Percentiles rank a stretch among this genome's conserved stretches.
These are phyloP conservation scores for Ormosia semicastrata DNA, from an alignment of 306 rosid genomes.

Conservation along the genomic window DNA sequence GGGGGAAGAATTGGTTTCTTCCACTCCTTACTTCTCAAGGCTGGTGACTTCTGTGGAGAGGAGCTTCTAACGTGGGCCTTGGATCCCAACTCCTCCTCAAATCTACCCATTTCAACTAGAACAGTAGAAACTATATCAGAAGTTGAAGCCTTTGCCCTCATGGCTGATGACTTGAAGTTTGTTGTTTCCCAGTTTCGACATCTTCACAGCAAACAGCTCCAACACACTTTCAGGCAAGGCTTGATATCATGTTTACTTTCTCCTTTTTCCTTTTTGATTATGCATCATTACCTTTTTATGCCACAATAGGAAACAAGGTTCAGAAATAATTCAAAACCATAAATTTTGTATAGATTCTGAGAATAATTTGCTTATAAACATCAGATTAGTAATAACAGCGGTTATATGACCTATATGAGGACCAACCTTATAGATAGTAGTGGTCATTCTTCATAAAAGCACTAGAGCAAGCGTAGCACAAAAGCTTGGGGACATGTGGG, in stretches of 20 bases:
- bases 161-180: conserved; percentile 64
- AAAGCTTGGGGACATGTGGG: neutral
- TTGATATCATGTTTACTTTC: neutral
- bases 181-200: conserved; percentile 69
- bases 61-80: conserved; percentile 90
- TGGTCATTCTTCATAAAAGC: neutral
- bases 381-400: neutral
- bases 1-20: conserved; percentile 72
- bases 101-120: conserved; percentile 70
- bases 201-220: conserved; percentile 60
- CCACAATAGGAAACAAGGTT: neutral
- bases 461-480: neutral
- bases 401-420: neutral
- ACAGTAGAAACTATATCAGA: conserved; percentile 69
- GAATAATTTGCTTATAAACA: neutral
- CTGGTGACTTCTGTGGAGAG: conserved; percentile 88
- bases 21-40: conserved; percentile 44
- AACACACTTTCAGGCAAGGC: conserved; percentile 68
- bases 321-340: neutral
- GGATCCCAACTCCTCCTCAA: conserved; percentile 63
- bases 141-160: conserved; percentile 87
- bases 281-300: neutral
- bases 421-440: neutral
- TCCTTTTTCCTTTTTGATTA: neutral
- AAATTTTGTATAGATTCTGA: neutral